These are phyloP conservation scores for Solanum neorickii DNA, from an alignment of 257 asterid genomes.

Conservation along the genomic window DNA sequence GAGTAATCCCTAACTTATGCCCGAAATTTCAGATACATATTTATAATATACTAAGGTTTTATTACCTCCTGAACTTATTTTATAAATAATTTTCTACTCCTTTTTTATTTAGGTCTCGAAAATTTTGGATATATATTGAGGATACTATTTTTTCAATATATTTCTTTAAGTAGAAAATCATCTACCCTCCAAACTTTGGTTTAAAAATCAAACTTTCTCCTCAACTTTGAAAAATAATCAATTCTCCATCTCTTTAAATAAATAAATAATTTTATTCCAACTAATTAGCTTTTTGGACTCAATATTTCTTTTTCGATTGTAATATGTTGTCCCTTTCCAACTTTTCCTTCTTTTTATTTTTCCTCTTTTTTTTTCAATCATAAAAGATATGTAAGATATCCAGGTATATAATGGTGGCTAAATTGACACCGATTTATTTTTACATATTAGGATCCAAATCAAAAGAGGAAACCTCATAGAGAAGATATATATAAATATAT, in stretches of 20 bases:
- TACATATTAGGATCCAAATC: not conserved
- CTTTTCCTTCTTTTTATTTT: not conserved
- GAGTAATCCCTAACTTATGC: too few species aligned
- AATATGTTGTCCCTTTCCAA: not conserved
- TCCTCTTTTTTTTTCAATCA: not conserved
- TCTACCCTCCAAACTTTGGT: not conserved
- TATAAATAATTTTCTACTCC: too few species aligned
- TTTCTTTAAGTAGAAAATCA: not conserved
- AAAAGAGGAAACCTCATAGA: not conserved
- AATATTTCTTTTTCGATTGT: not conserved
- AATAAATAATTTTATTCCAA: not conserved
- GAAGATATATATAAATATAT: not conserved
- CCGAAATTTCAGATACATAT: too few species aligned
- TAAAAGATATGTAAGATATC: not conserved
- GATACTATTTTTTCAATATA: too few species aligned
- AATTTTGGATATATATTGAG: too few species aligned
- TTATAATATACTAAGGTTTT: too few species aligned
- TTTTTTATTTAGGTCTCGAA: too few species aligned
- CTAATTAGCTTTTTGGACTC: not conserved
- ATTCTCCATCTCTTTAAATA: not conserved
- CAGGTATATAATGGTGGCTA: not conserved
- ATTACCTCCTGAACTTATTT: too few species aligned
- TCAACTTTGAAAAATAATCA: not conserved
- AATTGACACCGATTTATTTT: not conserved
- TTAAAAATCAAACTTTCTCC: not conserved